Conservation (phyloP, 768 basidiomycete genomes). For the Neoboletus subvelutipes region DNA sequence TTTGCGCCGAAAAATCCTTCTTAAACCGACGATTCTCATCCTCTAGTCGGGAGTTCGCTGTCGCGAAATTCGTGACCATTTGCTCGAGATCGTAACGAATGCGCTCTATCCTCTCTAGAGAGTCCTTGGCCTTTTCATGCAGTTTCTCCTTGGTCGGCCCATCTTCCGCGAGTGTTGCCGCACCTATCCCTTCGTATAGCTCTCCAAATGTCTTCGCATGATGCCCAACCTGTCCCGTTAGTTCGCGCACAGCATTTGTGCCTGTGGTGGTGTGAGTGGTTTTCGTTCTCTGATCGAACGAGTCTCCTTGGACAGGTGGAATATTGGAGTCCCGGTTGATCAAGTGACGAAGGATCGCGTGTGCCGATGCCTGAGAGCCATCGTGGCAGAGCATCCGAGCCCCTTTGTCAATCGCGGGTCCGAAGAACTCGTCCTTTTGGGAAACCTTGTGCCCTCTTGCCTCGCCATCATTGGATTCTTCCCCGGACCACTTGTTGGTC, state of each 20-base stretch:
- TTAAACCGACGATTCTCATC: slow-evolving; percentile 21
- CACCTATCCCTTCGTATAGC: slow-evolving; percentile 43
- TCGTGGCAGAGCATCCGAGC: slow-evolving; percentile 43
- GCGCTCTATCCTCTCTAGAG: slow-evolving; percentile 40
- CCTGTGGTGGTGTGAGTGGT: slow-evolving; percentile 45
- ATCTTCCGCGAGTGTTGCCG: slow-evolving; percentile 39
- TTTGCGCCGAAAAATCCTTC: slow-evolving; percentile 9
- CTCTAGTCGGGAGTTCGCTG: slow-evolving; percentile 33
- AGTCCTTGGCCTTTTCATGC: slow-evolving; percentile 38
- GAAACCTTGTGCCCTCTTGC: slow-evolving; percentile 40
- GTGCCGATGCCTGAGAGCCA: slow-evolving; percentile 42
- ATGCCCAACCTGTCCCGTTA: slow-evolving; percentile 41
- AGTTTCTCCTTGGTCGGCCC: slow-evolving; percentile 39
- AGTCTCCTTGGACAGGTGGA: slow-evolving; percentile 46
- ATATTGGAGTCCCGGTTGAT: slow-evolving; percentile 36
- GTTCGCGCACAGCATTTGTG: slow-evolving; percentile 43
- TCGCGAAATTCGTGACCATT: slow-evolving; percentile 36
- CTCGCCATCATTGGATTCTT: slow-evolving; percentile 30
- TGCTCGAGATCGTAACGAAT: slow-evolving; percentile 42
- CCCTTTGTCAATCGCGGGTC: slow-evolving; percentile 44
- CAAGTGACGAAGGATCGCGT: slow-evolving; percentile 43
- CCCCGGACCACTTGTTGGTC: slow-evolving; percentile 46
- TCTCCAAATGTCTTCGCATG: slow-evolving; percentile 43
- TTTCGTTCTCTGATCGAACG: slow-evolving; percentile 40
- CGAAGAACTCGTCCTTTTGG: slow-evolving; percentile 41